These are phyloP conservation scores for Acanthamoeba healyi DNA, from an alignment of 208 protist genomes.

Conservation along the genomic window DNA sequence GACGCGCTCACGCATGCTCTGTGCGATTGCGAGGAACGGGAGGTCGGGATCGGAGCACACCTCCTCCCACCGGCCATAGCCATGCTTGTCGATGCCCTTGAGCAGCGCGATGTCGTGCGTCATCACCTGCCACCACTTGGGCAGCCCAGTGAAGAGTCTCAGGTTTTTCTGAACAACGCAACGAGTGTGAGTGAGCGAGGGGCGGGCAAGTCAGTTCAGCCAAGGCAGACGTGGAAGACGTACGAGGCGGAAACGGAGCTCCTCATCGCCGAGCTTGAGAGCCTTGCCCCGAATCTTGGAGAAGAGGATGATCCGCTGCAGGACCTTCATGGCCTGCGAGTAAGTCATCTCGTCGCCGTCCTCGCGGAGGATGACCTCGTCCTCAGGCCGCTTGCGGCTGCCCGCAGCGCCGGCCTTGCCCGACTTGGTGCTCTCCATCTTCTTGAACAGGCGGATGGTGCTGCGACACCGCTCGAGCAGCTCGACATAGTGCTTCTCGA, in stretches of 20 bases:
- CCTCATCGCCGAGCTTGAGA: conserved; percentile 28
- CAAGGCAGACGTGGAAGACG: background rate
- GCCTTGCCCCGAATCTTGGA: conserved; percentile 70
- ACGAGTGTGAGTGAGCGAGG: background rate
- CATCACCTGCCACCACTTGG: conserved; percentile 65
- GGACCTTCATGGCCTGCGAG: conserved; percentile 67
- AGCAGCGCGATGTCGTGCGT: conserved; percentile 64
- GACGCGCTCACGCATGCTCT: conserved; percentile 39
- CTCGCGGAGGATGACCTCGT: conserved; percentile 31
- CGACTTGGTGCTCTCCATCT: conserved; percentile 25
- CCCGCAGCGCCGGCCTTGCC: background rate
- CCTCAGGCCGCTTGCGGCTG: background rate
- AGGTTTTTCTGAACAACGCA: conserved; percentile 13
- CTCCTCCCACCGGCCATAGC: conserved; percentile 73
- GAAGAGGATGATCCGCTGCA: conserved; percentile 71
- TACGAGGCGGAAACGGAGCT: conserved; percentile 45
- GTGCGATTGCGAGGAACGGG: conserved; percentile 54
- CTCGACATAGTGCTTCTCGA: conserved; percentile 74
- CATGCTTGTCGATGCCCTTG: conserved; percentile 70
- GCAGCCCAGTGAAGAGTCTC: conserved; percentile 9
- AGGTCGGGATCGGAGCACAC: conserved; percentile 71
- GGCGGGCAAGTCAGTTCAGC: background rate
- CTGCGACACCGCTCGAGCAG: conserved; percentile 57
- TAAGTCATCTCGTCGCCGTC: conserved; percentile 68
- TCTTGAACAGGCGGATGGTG: conserved; percentile 73